A percentile compares a stretch with the other conserved stretches of the same genome.
These are phyloP conservation scores for Phytophthora agathidicida DNA, from an alignment of 352 stramenopile genomes.

Conservation along the genomic window DNA sequence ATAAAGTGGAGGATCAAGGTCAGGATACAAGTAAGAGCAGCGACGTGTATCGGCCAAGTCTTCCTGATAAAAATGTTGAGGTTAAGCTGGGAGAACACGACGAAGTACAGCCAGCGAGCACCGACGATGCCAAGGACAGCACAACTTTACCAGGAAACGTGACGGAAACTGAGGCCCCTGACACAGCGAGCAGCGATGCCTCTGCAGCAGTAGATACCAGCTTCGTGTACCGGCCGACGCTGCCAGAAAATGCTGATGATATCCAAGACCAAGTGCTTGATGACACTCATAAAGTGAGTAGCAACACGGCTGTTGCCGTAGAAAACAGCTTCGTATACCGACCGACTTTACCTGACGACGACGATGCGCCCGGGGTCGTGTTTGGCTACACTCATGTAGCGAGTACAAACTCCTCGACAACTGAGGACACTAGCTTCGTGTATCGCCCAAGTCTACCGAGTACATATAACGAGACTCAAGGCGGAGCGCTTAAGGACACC, in stretches of 20 bases:
- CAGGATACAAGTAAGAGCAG: slow-evolving; percentile 15
- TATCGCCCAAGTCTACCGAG: slow-evolving; percentile 5
- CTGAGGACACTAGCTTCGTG: slow-evolving; percentile 1
- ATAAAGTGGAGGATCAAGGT: background rate
- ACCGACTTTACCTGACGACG: slow-evolving; percentile 7
- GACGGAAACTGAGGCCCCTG: too few relatives aligned
- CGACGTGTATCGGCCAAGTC: slow-evolving; percentile 11
- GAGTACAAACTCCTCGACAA: background rate
- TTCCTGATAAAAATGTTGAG: background rate
- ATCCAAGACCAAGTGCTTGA: background rate
- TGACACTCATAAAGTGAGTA: background rate
- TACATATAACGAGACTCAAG: background rate
- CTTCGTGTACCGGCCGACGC: slow-evolving; percentile 2
- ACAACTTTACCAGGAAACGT: too few relatives aligned
- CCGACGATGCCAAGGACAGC: background rate
- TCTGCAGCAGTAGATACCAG: too few relatives aligned
- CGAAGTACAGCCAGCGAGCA: background rate
- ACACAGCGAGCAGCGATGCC: too few relatives aligned
- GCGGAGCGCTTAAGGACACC: background rate
- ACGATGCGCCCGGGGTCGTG: background rate
- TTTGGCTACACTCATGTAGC: background rate
- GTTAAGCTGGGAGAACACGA: background rate
- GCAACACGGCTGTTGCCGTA: background rate
- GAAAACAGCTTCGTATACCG: slow-evolving; percentile 4
- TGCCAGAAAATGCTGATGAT: background rate